Percentiles rank a stretch among this genome's conserved stretches.
Conservation (phyloP, 805 yeast species). For the Torulaspora delbrueckii region DNA sequence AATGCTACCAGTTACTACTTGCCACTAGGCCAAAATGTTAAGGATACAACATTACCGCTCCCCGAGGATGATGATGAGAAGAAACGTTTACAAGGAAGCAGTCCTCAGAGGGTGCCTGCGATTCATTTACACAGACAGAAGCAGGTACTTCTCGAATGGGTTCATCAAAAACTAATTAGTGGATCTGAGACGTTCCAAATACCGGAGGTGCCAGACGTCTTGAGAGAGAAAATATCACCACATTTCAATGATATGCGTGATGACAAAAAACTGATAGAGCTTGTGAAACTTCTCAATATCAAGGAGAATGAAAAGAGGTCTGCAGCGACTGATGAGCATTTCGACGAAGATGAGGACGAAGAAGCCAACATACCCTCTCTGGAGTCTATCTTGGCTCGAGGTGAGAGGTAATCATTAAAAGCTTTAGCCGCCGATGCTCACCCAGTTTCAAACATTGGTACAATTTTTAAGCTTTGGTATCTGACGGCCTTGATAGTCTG, state of each 20-base stretch:
- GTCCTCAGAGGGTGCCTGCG: constrained; percentile 30
- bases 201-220: constrained; percentile 28
- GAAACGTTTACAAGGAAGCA: constrained; percentile 21
- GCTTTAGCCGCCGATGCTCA: neutral
- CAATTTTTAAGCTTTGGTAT: no score
- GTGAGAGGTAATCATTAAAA: constrained; percentile 4
- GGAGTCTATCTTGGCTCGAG: constrained; percentile 21
- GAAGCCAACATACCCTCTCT: constrained; percentile 21
- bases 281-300: constrained; percentile 21
- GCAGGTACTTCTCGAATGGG: constrained; percentile 26
- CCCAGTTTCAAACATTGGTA: no score
- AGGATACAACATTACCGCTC: constrained; percentile 23
- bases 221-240: constrained; percentile 20
- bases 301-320: constrained; percentile 10
- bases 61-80: constrained; percentile 13
- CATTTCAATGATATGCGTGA: constrained; percentile 9
- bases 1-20: constrained; percentile 9
- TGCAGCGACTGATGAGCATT: constrained; percentile 7
- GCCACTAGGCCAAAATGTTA: constrained; percentile 16
- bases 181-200: constrained; percentile 22
- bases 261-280: constrained; percentile 3
- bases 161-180: constrained; percentile 21
- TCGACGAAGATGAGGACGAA: constrained; percentile 12
- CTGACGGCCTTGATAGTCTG: no score
- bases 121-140: constrained; percentile 30